Percentiles rank a stretch among this genome's conserved stretches.
Evolutionary conservation across 1,284 basidiomycete species (phyloP).

Genomic region (Malassezia arunalokei): DNA sequence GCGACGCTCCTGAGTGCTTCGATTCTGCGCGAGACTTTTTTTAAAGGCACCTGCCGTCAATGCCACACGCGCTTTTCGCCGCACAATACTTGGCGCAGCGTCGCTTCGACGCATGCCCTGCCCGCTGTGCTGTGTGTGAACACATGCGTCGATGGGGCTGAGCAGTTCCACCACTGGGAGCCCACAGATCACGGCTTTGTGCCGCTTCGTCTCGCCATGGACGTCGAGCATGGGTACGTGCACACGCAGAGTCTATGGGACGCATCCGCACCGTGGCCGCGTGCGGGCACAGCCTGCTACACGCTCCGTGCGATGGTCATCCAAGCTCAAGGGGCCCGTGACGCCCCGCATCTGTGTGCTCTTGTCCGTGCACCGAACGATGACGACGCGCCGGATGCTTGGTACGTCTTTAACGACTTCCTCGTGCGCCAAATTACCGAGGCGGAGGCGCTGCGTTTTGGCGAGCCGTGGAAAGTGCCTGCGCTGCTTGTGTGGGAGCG

Average conservation of each 20-base stretch:
- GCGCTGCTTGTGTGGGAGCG: conserved; percentile 78
- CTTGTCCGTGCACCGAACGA: conserved; percentile 70
- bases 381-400: conserved; percentile 45
- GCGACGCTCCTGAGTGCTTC: conserved; percentile 62
- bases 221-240: conserved; percentile 24
- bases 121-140: conserved; percentile 83
- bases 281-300: conserved; percentile 49
- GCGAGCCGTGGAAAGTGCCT: conserved; percentile 80
- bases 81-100: conserved; percentile 61
- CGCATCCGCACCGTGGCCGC: conserved; percentile 1
- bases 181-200: conserved; percentile 50
- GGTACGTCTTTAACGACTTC: conserved; percentile 97
- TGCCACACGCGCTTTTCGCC: conserved; percentile 63
- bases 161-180: conserved; percentile 62
- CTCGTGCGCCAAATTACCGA: conserved; percentile 71
- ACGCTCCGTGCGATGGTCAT: conserved; percentile 57
- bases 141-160: conserved; percentile 65
- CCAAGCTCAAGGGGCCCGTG: conserved; percentile 66
- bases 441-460: conserved; percentile 74
- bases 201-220: conserved; percentile 38
- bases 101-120: conserved; percentile 51
- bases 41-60: conserved; percentile 70
- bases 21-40: conserved; percentile 64
- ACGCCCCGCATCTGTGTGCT: conserved; percentile 74
- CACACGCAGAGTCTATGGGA: conserved; percentile 20